Conservation (phyloP, 2,329 filamentous ascomycete genomes). For the Fusarium sp. region DNA sequence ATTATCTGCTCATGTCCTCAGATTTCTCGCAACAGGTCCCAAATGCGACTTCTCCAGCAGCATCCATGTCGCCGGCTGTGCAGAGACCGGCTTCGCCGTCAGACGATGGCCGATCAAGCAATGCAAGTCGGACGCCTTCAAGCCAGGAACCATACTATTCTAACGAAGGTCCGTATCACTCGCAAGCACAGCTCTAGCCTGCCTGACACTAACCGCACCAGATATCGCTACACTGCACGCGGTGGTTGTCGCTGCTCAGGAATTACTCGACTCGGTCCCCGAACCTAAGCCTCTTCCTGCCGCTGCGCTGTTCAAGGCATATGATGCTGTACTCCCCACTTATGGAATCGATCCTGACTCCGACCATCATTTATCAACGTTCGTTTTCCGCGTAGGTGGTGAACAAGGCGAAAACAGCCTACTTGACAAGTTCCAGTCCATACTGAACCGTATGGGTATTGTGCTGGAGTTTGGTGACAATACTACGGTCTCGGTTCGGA, state of each 20-base stretch:
- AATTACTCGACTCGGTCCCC: slow-evolving; percentile 67
- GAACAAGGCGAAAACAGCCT: slow-evolving; percentile 69
- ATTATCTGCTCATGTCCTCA: slow-evolving; percentile 42
- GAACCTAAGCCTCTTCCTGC: slow-evolving; percentile 75
- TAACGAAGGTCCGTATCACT: slow-evolving; percentile 64
- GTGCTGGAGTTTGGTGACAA: slow-evolving; percentile 70
- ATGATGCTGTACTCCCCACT: slow-evolving; percentile 79
- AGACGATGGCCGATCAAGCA: slow-evolving; percentile 47
- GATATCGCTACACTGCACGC: slow-evolving; percentile 84
- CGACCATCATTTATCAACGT: slow-evolving; percentile 80
- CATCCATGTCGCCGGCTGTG: slow-evolving; percentile 46
- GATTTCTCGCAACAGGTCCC: slow-evolving; percentile 27
- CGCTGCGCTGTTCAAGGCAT: slow-evolving; percentile 83
- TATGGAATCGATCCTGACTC: slow-evolving; percentile 78
- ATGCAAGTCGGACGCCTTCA: slow-evolving; percentile 45
- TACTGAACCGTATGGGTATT: slow-evolving; percentile 77
- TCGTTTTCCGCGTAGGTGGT: slow-evolving; percentile 83
- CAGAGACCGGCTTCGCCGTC: slow-evolving; percentile 41
- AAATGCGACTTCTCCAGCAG: slow-evolving; percentile 45
- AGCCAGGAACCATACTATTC: slow-evolving; percentile 63
- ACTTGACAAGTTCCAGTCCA: slow-evolving; percentile 75
- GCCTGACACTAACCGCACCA: slow-evolving; percentile 51
- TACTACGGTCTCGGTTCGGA: slow-evolving; percentile 42
- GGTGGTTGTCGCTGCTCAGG: slow-evolving; percentile 79
- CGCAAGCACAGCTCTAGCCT: not conserved